Evolutionary conservation across 139 green algal genomes (phyloP), one percentile per base, ranked within the genome.

Genomic region (Trebouxia sp.): DNA sequence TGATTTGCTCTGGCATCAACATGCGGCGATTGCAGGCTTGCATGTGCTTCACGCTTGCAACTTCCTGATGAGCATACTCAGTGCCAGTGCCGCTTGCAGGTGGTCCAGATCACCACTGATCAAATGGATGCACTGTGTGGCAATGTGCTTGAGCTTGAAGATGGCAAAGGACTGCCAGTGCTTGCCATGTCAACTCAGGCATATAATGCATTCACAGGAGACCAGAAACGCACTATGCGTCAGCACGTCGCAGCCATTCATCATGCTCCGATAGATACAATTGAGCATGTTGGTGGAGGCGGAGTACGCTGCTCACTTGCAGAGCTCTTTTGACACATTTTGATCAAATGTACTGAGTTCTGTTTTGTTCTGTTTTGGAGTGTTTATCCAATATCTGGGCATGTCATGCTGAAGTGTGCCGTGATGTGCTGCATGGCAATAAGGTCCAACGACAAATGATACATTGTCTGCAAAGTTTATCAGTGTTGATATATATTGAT

Each of bases 41-140:
- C n/a, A n/a, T n/a, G n/a, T n/a, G n/a, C n/a, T n/a, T n/a, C n/a
- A n/a, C n/a, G n/a, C n/a, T n/a, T n/a, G n/a, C n/a, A n/a, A n/a
- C n/a, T n/a, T n/a, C n/a, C n/a, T n/a, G n/a, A 53, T 53, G 47
- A 6, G 1, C 14, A 53, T 53, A 17, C 47, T 26, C 58, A 69
- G 30, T 69, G 12, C 12, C 58, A 43, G 12, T 22, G 22, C 6
- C 32, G 53, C 26, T 2, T 51, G 30, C 81, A 93, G 84, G 88
- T 99, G 28, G 91, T 99, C 28, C 84, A 97, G 50, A 98, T 99
- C 90, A 94, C 80, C 50, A 82, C 83, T 42, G 83, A 81, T 24
- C 95, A 99, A 87, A 97, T 98, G 94, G 90, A 91, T 37, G 65
- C 79, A 5, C 85, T 99, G 75, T 97, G 93, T 78, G 95, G 96